Base-by-base conservation (phyloP, 2,329 filamentous ascomycete genomes). In the Alternaria sp. region DNA sequence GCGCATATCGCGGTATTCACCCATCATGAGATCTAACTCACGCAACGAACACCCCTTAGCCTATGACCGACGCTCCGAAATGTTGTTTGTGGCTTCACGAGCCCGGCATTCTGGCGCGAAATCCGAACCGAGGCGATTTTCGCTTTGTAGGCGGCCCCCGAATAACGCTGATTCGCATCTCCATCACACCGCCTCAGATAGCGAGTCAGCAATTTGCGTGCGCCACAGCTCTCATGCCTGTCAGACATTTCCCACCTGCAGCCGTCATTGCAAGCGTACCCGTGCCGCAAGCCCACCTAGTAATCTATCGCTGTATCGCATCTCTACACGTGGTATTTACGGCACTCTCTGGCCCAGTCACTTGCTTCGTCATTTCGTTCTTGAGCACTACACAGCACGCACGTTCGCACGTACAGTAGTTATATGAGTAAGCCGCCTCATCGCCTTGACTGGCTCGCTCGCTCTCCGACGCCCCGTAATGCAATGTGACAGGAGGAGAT, bases 401-500 rank as follows among this genome's bases (percentile, higher is more conserved):
- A 50, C 46, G 46, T n/a, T 25, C 30, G 46, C 32, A 50, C 46
- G 32, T 38, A 50, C 30, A 50, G 30, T 50, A 50, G 46, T 38
- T 38, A 36, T 16, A 38, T 38, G 46, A 50, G 30, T 36, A 38
- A 50, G 46, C 32, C 46, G 46, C 32, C 5, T 38, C 46, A 6
- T 43, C 5, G 20, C 40, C 38, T 41, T 41, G 18, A 20, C 4
- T 25, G 4, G 18, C 46, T 32, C 30, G 30, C 30, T 32, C 30
- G 11, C 30, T 11, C 25, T 30, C 14, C 32, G 32, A 36, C 14
- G 32, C 32, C 32, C 46, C 32, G 32, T 32, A 34, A 50, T 38
- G 46, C 46, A 50, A 50, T 36, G 30, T 50, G 46, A 50, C 46
- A 50, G 46, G 46, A 50, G 46, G 46, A 50, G 46, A 50, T 50